Conservation (phyloP, 768 basidiomycete species). For the Saitozyma podzolica region DNA sequence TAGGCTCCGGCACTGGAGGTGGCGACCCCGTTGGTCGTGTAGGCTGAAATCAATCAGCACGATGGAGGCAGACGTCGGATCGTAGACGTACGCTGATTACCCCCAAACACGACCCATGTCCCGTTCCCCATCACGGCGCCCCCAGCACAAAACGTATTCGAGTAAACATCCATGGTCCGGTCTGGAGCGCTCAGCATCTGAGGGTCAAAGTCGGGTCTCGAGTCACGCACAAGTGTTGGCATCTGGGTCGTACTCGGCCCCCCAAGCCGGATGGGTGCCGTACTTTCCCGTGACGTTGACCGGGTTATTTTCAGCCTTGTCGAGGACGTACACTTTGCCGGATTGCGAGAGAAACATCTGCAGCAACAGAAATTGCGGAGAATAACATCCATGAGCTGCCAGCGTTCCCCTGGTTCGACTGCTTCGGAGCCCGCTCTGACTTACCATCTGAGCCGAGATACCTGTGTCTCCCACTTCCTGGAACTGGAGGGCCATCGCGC, state of each 20-base stretch:
- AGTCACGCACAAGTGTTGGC: conserved; percentile 54
- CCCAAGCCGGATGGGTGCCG: conserved; percentile 51
- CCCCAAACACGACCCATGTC: conserved; percentile 76
- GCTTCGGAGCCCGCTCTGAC: too few species aligned
- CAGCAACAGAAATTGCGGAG: conserved; percentile 54
- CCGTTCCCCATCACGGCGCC: conserved; percentile 69
- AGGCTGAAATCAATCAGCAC: conserved; percentile 28
- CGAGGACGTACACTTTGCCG: conserved; percentile 77
- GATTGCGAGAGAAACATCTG: conserved; percentile 79
- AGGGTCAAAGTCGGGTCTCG: too few species aligned
- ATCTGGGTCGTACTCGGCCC: conserved; percentile 61
- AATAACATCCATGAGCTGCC: too few species aligned
- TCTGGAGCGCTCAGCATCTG: conserved; percentile 17
- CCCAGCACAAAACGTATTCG: conserved; percentile 83
- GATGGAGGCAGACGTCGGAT: conserved; percentile 61
- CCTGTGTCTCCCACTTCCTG: too few species aligned
- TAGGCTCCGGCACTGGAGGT: conserved; percentile 19
- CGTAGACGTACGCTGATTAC: conserved; percentile 59
- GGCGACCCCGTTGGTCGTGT: conserved; percentile 11
- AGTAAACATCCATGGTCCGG: conserved; percentile 69
- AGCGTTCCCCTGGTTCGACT: too few species aligned
- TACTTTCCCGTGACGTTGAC: conserved; percentile 33
- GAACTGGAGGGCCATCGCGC: too few species aligned
- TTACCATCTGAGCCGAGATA: too few species aligned
- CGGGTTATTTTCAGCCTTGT: conserved; percentile 57